Evolutionary conservation across 441 rosid genomes (phyloP), one percentile per base, ranked within the genome.

Genomic region (Bruguiera hainesii): DNA sequence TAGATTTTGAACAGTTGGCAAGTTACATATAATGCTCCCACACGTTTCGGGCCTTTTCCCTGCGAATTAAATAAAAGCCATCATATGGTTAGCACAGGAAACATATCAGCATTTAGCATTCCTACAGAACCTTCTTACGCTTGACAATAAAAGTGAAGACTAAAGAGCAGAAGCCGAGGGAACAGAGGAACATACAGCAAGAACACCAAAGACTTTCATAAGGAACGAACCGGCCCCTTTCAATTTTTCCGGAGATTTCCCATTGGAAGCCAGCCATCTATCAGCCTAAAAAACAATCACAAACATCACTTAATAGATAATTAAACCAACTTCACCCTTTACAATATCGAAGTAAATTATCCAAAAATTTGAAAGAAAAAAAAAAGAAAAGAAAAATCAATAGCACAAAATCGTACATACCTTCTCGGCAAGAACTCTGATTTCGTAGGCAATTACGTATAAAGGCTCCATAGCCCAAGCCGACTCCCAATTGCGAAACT

Each of bases 401-500:
- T 16, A 16, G 59, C 7, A 39, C 37, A 33, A 33, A 33, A 33
- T 18, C 16, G 58, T 39, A n/a, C 1, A 49, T 79, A 89, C 96
- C 91, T 80, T 81, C 71, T 89, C 96, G 0, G 93, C 91, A 65
- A 87, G 93, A 82, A 89, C 87, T 84, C 96, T 84, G 74, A 89
- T 87, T 76, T 89, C 98, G 69, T 89, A 94, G 66, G 88, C 90
- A 78, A 92, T 76, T 10, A 81, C 91, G 81, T 86, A 90, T 55
- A 95, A 68, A 33, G 98, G 85, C 78, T 92, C 93, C 78, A 95
- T 76, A 23, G 98, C 99, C 98, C 97, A 92, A 2, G 97, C 84
- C 0, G 98, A 92, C 70, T 91, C 98, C 98, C 99, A 94, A 76
- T 90, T 94, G 73, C 99, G 82, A 75, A 94, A 91, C 87, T 94